Base-by-base conservation (phyloP, 805 yeast genomes). In the Metschnikowia continentalis region DNA sequence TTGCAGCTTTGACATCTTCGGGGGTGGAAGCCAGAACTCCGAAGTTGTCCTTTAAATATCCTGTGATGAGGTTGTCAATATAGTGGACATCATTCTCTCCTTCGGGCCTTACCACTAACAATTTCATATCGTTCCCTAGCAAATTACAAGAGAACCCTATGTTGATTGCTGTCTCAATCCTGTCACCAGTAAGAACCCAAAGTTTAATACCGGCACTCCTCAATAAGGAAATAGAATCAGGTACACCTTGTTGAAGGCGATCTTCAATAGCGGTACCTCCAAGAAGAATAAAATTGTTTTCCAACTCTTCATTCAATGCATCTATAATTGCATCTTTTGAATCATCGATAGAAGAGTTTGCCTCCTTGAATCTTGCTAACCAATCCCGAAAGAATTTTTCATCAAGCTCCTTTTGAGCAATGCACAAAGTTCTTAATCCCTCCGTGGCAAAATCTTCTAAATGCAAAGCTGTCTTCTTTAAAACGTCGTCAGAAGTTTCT, bases 251-350 rank as follows among this genome's bases (percentile, higher is more conserved):
- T 64, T 87, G 94, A 45, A 87, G 74, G 58, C 86, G 73, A 62
- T 87, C 94, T 64, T 87, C 94, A 61, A 87, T 86, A 11, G 90
- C 94, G 15, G 94, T 87, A 20, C 90, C 89, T 17, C 94, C 94
- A 45, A 87, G 66, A 46, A 87, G 70, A 2, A 66, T 65, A 43
- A 87, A 74, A 23, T 74, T 79, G 2, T 66, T 63, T 64, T 87
- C 95, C 48, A 88, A 73, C 50, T 81, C 82, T 40, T 77, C 82
- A 23, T 81, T 79, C 26, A 83, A 74, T 26, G 56, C 55, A 35
- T 80, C 88, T 59, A 84, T 72, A 37, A 68, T 60, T 26, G 68
- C 80, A 15, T 86, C 92, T 51, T 92, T 75, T 50, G 81, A 74
- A 41, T 71, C 76, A 17, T 75, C 81, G 48, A 74, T 77, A 1